Evolutionary conservation across 2,329 filamentous ascomycete genomes (phyloP).

Genomic region (Thielaviopsis ethacetica): DNA sequence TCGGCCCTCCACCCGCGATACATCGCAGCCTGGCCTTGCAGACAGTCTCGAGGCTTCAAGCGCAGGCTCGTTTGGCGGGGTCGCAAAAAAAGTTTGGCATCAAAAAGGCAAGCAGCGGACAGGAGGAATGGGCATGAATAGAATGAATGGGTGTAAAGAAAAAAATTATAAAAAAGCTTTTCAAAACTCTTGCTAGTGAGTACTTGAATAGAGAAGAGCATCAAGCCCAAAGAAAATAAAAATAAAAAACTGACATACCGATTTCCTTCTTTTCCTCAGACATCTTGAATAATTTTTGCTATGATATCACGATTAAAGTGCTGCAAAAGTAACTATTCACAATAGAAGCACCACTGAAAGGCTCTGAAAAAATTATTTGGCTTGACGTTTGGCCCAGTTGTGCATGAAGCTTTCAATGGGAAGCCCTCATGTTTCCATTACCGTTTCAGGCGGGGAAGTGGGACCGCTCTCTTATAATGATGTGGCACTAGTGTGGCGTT

Average conservation of each 20-base stretch:
- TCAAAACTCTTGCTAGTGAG: not conserved
- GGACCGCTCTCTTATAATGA: slow-evolving; percentile 7
- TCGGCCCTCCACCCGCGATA: not conserved
- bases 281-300: slow-evolving; percentile 20
- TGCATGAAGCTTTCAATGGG: slow-evolving; percentile 7
- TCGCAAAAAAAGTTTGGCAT: not conserved
- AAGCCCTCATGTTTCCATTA: slow-evolving; percentile 6
- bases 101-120: not conserved
- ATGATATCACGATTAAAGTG: slow-evolving; percentile 9
- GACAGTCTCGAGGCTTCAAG: not conserved
- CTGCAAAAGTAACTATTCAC: slow-evolving; percentile 6
- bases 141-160: not conserved
- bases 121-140: not conserved
- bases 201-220: not conserved
- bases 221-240: not conserved
- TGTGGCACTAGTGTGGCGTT: slow-evolving; percentile 9
- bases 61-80: slow-evolving; percentile 5
- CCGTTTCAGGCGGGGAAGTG: slow-evolving; percentile 12
- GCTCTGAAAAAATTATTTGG: slow-evolving; percentile 11
- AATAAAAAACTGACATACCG: slow-evolving; percentile 21
- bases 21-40: not conserved
- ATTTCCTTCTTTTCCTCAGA: slow-evolving; percentile 27
- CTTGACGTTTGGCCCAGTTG: slow-evolving; percentile 11
- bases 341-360: slow-evolving; percentile 12
- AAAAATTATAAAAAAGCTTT: not conserved